Conservation (phyloP, 345 rosid species). For the Atalantia buxifolia region DNA sequence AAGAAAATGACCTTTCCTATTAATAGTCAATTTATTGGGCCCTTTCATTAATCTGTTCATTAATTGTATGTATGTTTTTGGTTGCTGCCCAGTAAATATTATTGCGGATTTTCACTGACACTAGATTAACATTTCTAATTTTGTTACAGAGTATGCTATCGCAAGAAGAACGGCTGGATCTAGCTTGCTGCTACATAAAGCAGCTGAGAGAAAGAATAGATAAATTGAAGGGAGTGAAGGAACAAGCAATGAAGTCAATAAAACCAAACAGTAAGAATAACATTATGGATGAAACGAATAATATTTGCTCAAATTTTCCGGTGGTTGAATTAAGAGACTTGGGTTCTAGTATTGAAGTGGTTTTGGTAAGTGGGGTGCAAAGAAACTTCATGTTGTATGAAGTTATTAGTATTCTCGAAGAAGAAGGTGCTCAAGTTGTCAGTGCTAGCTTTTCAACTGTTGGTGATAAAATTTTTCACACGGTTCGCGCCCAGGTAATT, state of each 20-base stretch:
- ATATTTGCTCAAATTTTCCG: constrained; percentile 18
- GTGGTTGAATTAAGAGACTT: constrained; percentile 36
- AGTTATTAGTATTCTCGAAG: constrained; percentile 37
- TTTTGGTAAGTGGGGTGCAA: constrained; percentile 33
- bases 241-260: constrained; percentile 16
- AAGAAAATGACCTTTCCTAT: not conserved
- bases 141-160: constrained; percentile 28
- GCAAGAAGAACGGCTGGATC: constrained; percentile 41
- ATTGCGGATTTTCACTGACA: not conserved
- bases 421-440: constrained; percentile 63
- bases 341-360: constrained; percentile 40
- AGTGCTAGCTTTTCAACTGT: constrained; percentile 35
- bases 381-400: constrained; percentile 38
- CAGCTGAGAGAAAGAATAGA: constrained; percentile 36
- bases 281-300: not conserved
- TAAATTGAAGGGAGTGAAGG: constrained; percentile 34
- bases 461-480: constrained; percentile 45
- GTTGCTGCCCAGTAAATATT: no score
- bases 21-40: no score
- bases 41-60: no score
- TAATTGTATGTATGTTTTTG: no score
- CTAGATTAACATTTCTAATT: not conserved
- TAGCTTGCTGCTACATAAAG: constrained; percentile 44
- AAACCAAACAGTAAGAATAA: not conserved
- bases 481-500: constrained; percentile 51